Conservation (phyloP, 441 rosid genomes). For the Croton setiger region DNA sequence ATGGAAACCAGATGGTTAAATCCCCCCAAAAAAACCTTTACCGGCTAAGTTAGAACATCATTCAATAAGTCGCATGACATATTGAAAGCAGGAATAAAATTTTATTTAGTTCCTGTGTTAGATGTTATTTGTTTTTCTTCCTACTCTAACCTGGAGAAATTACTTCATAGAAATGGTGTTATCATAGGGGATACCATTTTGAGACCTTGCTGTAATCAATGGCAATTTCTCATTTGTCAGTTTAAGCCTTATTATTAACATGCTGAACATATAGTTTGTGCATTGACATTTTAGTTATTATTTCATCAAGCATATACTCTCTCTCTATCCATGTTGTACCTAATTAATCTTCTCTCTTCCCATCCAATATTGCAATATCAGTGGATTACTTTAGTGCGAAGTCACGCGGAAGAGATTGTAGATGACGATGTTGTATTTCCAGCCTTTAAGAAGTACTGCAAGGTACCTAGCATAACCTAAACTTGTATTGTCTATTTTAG, state of each 20-base stretch:
- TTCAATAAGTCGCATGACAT: not conserved
- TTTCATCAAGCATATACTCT: not conserved
- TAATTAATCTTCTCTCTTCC: not conserved
- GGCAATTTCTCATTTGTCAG: not conserved
- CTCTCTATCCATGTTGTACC: not conserved
- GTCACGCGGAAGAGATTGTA: conserved; percentile 74
- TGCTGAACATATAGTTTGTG: not conserved
- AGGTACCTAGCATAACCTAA: conserved; percentile 41
- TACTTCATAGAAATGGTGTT: not conserved
- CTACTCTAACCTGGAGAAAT: not conserved
- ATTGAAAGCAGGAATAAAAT: not conserved
- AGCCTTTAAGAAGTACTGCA: conserved; percentile 72
- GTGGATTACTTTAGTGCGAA: conserved; percentile 82
- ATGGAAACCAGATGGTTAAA: too few species aligned
- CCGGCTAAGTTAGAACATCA: not conserved
- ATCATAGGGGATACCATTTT: not conserved
- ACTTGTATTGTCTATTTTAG: not conserved
- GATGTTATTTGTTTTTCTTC: not conserved
- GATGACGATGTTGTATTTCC: conserved; percentile 68
- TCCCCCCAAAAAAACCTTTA: not conserved
- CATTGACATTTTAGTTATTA: not conserved
- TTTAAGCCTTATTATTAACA: not conserved
- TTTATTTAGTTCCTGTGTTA: not conserved
- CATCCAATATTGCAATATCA: conserved; percentile 32
- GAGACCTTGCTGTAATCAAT: not conserved